A percentile compares a stretch with the other conserved stretches of the same genome.
Evolutionary conservation across 192 early-diverging fungal genomes (phyloP).

Genomic region (Rhizophagus prolifer): DNA sequence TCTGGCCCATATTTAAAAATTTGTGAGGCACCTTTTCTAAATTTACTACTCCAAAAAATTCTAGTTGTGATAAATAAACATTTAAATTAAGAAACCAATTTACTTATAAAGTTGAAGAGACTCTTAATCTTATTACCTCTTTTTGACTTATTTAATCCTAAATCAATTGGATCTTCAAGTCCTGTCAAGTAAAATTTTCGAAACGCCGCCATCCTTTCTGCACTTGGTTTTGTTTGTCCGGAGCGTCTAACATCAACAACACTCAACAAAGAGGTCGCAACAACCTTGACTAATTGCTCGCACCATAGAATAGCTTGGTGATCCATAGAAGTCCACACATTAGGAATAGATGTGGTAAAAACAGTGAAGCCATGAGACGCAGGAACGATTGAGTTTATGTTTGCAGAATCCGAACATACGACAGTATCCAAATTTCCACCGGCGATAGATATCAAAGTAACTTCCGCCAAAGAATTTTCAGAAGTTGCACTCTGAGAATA

Average conservation of each 20-base stretch:
- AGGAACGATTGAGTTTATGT: slow-evolving; percentile 65
- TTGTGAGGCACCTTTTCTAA: slow-evolving; percentile 29
- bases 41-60: slow-evolving; percentile 29
- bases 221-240: slow-evolving; percentile 57
- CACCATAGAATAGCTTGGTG: slow-evolving; percentile 93
- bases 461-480: slow-evolving; percentile 43
- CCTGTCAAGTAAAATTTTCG: slow-evolving; percentile 55
- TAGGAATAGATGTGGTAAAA: slow-evolving; percentile 73
- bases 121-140: slow-evolving; percentile 3
- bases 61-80: slow-evolving; percentile 1
- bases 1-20: slow-evolving; percentile 35
- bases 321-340: slow-evolving; percentile 86
- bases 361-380: slow-evolving; percentile 71
- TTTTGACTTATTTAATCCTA: background rate
- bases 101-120: background rate
- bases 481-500: slow-evolving; percentile 32
- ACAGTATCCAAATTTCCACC: slow-evolving; percentile 87
- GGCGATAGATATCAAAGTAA: slow-evolving; percentile 84
- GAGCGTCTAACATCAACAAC: slow-evolving; percentile 60
- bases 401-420: slow-evolving; percentile 76
- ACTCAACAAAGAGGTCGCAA: slow-evolving; percentile 55
- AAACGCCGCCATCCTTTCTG: slow-evolving; percentile 65
- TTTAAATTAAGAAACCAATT: background rate
- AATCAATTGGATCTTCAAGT: slow-evolving; percentile 38
- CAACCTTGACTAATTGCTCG: slow-evolving; percentile 76